Evolutionary conservation across 2,329 filamentous ascomycete species (phyloP).

Genomic region (Aphanoascus verrucosus): DNA sequence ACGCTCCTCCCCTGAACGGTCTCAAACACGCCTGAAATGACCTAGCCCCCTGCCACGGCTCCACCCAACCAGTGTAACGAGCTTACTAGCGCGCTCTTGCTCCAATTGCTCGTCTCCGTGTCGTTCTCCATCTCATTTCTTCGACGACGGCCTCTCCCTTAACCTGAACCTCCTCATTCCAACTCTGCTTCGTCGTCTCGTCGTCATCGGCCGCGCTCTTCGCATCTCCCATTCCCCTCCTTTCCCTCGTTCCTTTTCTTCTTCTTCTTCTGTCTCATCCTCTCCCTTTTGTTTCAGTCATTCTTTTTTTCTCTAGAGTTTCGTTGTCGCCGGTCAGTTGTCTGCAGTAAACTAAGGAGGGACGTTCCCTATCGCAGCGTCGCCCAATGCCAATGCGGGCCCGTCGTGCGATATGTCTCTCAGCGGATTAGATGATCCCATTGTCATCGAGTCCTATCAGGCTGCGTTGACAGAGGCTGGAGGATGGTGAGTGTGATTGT

Average conservation of each 20-base stretch:
- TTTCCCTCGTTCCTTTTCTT: conserved; percentile 14
- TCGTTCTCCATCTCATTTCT: neutral
- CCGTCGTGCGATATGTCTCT: conserved; percentile 60
- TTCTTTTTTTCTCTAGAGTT: neutral
- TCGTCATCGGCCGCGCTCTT: conserved; percentile 2
- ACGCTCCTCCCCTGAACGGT: too few relatives aligned
- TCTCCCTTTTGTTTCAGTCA: conserved; percentile 4
- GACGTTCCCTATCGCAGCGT: conserved; percentile 2
- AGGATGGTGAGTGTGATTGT: conserved; percentile 66
- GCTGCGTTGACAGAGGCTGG: conserved; percentile 68
- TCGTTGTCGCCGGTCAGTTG: neutral
- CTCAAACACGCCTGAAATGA: too few relatives aligned
- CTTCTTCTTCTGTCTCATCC: conserved; percentile 6
- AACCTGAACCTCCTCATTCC: neutral
- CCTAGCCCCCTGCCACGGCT: too few relatives aligned
- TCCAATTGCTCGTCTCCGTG: neutral
- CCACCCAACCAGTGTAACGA: neutral
- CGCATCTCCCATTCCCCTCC: conserved; percentile 11
- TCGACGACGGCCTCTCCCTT: too few relatives aligned
- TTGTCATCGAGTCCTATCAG: conserved; percentile 76
- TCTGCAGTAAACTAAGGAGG: neutral
- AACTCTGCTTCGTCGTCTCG: neutral
- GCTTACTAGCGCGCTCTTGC: neutral
- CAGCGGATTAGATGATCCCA: conserved; percentile 78
- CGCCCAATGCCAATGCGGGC: conserved; percentile 16